Percentiles rank a stretch among this genome's conserved stretches.
phyloP scores from a whole-genome alignment of 225 moss, liverwort and hornwort genomes.

The Physcomitrellopsis africana region DNA sequence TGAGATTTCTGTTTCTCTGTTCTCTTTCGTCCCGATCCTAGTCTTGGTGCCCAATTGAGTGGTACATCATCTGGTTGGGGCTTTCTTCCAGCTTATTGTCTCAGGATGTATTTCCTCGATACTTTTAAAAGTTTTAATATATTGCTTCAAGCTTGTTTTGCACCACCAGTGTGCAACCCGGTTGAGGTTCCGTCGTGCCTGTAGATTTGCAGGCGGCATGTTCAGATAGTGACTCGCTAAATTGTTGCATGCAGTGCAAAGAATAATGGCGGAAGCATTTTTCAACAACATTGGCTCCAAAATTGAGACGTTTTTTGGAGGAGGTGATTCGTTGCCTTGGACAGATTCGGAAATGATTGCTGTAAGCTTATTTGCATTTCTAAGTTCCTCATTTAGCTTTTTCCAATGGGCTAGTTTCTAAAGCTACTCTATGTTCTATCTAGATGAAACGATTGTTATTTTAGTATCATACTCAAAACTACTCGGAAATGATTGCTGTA shows the following conservation, averaged over 20 bases:
- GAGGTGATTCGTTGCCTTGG: slow-evolving; percentile 66
- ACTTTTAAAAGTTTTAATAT: neutral
- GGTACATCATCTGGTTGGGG: neutral
- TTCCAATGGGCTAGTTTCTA: neutral
- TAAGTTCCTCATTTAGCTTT: neutral
- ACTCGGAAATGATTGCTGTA: neutral
- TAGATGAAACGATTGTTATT: neutral
- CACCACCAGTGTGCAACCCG: neutral
- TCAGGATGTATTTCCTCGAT: neutral
- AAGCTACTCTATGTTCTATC: neutral
- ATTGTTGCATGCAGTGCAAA: slow-evolving; percentile 26
- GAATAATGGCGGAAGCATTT: slow-evolving; percentile 61
- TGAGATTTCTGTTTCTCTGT: neutral
- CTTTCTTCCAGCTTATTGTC: neutral
- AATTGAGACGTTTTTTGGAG: slow-evolving; percentile 58
- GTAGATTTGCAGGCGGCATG: neutral
- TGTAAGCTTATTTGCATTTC: slow-evolving; percentile 31
- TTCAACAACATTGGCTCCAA: slow-evolving; percentile 54
- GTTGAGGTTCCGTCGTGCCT: neutral
- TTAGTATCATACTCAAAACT: neutral
- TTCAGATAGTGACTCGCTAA: neutral
- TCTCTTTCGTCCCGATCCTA: neutral
- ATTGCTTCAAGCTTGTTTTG: slow-evolving; percentile 6
- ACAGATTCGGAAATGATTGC: slow-evolving; percentile 71
- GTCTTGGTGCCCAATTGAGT: neutral